Percentiles rank a stretch among this genome's conserved stretches.
Conservation (phyloP, 352 stramenopile genomes). For the Pythium myriotylum region DNA sequence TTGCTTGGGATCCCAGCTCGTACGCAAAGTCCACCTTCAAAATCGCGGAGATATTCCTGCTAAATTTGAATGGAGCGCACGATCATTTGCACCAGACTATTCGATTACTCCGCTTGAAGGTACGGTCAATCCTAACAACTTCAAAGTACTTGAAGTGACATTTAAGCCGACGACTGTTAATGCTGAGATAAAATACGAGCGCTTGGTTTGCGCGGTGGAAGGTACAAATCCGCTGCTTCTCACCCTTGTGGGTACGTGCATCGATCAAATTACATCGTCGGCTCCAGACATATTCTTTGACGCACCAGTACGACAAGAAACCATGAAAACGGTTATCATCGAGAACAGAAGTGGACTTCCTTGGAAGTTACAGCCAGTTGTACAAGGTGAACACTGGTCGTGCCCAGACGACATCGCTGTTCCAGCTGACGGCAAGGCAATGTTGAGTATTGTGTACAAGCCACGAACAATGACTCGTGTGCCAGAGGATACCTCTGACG, state of each 20-base stretch:
- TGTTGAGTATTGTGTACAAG: slow-evolving; percentile 72
- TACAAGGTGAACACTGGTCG: slow-evolving; percentile 88
- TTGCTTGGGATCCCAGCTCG: slow-evolving; percentile 84
- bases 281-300: slow-evolving; percentile 89
- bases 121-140: slow-evolving; percentile 77
- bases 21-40: slow-evolving; percentile 85
- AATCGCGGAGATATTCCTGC: slow-evolving; percentile 90
- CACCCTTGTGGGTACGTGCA: slow-evolving; percentile 82
- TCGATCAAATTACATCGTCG: slow-evolving; percentile 86
- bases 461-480: slow-evolving; percentile 87
- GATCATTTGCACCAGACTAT: slow-evolving; percentile 83
- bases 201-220: slow-evolving; percentile 74
- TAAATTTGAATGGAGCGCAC: slow-evolving; percentile 87
- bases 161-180: slow-evolving; percentile 84
- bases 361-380: slow-evolving; percentile 88
- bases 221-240: slow-evolving; percentile 56
- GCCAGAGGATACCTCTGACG: slow-evolving; percentile 1
- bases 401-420: slow-evolving; percentile 85
- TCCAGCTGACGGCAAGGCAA: slow-evolving; percentile 62
- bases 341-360: slow-evolving; percentile 79
- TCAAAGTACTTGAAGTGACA: slow-evolving; percentile 90
- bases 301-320: slow-evolving; percentile 73
- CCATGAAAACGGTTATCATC: slow-evolving; percentile 63
- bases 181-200: slow-evolving; percentile 88
- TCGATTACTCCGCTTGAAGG: slow-evolving; percentile 78